These are phyloP conservation scores for Adansonia gregorii DNA, from an alignment of 441 rosid genomes.

Conservation along the genomic window DNA sequence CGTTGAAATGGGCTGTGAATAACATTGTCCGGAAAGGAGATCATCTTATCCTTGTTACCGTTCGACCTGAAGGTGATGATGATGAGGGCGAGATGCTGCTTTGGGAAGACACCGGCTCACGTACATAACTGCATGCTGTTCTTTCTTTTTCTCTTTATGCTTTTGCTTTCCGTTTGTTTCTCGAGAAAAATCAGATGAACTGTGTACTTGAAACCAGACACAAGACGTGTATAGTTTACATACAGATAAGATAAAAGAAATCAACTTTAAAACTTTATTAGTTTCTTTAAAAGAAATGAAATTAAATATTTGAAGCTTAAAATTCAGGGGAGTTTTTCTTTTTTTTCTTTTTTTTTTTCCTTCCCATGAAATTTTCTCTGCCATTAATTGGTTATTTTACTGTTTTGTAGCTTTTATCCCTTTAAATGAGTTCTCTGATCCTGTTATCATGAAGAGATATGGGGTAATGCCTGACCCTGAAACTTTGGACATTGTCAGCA, in stretches of 20 bases:
- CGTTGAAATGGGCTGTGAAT: slow-evolving; percentile 84
- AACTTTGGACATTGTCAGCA: slow-evolving; percentile 69
- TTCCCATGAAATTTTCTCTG: no score
- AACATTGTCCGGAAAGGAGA: slow-evolving; percentile 76
- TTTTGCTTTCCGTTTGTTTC: not conserved
- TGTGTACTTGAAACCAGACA: no score
- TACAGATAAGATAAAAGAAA: no score
- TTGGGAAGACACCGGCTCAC: slow-evolving; percentile 88
- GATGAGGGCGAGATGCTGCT: slow-evolving; percentile 91
- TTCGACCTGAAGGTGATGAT: slow-evolving; percentile 58
- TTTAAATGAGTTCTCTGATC: slow-evolving; percentile 61
- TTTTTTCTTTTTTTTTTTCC: no score
- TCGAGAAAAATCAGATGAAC: not conserved
- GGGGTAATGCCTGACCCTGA: slow-evolving; percentile 73
- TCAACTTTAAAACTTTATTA: no score
- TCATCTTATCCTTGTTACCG: slow-evolving; percentile 67
- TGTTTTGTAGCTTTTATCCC: slow-evolving; percentile 75
- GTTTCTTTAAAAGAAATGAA: no score
- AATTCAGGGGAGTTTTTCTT: no score
- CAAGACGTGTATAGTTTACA: no score
- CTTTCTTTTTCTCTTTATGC: not conserved
- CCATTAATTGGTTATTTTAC: not conserved
- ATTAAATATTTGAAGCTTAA: no score
- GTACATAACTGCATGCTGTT: slow-evolving; percentile 36
- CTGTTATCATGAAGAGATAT: slow-evolving; percentile 71